phyloP scores from a whole-genome alignment of 306 rosid species.

The Fagus sylvatica region DNA sequence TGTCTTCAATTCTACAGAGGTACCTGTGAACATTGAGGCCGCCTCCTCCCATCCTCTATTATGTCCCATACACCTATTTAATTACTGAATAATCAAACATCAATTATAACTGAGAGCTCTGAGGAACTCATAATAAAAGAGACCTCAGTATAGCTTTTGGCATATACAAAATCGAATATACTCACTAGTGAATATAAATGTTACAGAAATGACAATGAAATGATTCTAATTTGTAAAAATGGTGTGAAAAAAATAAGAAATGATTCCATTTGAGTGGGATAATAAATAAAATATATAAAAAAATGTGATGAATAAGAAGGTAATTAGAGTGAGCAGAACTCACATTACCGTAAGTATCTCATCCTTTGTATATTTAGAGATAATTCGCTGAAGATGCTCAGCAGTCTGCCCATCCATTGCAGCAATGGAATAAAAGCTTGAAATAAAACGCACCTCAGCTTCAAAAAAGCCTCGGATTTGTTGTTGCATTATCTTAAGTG shows the following conservation, averaged over 20 bases:
- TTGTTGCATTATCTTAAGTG: slow-evolving; percentile 84
- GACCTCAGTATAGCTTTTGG: neutral
- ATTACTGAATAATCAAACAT: slow-evolving; percentile 29
- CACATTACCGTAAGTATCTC: slow-evolving; percentile 82
- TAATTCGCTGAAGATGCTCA: slow-evolving; percentile 79
- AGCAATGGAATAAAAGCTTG: slow-evolving; percentile 95
- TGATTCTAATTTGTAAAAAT: neutral
- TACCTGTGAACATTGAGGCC: slow-evolving; percentile 88
- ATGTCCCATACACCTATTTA: slow-evolving; percentile 97
- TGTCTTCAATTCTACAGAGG: slow-evolving; percentile 78
- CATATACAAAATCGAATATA: neutral
- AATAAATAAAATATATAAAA: neutral
- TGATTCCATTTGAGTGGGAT: neutral
- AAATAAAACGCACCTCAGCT: slow-evolving; percentile 80
- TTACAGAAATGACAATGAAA: neutral
- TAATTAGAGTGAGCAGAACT: slow-evolving; percentile 33
- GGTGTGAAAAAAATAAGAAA: neutral
- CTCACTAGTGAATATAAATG: neutral
- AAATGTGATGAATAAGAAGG: neutral
- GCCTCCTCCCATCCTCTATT: slow-evolving; percentile 99
- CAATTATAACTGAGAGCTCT: neutral
- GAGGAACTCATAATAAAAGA: neutral
- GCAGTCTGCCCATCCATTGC: slow-evolving; percentile 99
- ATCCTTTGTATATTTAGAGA: slow-evolving; percentile 72
- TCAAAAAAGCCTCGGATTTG: slow-evolving; percentile 63